Conservation (phyloP, 768 basidiomycete species). For the Boletellus sp. region DNA sequence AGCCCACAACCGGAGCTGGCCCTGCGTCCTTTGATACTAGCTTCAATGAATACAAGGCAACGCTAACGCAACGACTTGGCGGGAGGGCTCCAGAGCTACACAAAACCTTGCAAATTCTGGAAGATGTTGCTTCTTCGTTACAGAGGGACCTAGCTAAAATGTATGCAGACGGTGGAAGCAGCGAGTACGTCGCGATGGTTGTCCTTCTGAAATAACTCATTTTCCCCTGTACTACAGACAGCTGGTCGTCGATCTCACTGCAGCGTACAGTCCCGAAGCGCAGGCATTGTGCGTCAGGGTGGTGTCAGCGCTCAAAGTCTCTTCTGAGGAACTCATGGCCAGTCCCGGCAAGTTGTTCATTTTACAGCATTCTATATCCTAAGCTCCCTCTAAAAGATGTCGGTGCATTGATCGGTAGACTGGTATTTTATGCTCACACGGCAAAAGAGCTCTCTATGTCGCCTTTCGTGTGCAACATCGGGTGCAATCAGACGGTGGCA, state of each 20-base stretch:
- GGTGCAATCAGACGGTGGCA: conserved; percentile 36
- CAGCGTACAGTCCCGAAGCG: conserved; percentile 49
- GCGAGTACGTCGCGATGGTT: conserved; percentile 36
- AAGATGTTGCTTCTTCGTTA: conserved; percentile 54
- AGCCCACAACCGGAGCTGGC: conserved; percentile 39
- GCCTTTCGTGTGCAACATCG: conserved; percentile 42
- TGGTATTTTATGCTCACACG: conserved; percentile 49
- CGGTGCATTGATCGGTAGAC: conserved; percentile 24
- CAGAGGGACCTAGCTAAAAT: conserved; percentile 56
- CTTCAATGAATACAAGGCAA: conserved; percentile 60
- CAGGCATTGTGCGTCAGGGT: conserved; percentile 44
- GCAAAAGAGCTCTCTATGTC: conserved; percentile 46
- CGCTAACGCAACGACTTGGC: conserved; percentile 58
- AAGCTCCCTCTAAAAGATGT: conserved; percentile 7
- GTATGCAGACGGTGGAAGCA: conserved; percentile 38
- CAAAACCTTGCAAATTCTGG: conserved; percentile 52
- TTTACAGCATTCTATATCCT: not conserved
- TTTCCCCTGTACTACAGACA: conserved; percentile 28
- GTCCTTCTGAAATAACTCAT: not conserved
- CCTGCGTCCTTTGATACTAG: conserved; percentile 37
- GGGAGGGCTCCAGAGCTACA: conserved; percentile 64
- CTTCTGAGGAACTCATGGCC: conserved; percentile 30
- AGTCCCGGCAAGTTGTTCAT: conserved; percentile 33
- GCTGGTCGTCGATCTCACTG: conserved; percentile 41
- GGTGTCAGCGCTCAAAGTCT: conserved; percentile 38